Conservation (phyloP, 371 early-diverging fungal genomes). For the Thermomucor indicae-seudaticae region DNA sequence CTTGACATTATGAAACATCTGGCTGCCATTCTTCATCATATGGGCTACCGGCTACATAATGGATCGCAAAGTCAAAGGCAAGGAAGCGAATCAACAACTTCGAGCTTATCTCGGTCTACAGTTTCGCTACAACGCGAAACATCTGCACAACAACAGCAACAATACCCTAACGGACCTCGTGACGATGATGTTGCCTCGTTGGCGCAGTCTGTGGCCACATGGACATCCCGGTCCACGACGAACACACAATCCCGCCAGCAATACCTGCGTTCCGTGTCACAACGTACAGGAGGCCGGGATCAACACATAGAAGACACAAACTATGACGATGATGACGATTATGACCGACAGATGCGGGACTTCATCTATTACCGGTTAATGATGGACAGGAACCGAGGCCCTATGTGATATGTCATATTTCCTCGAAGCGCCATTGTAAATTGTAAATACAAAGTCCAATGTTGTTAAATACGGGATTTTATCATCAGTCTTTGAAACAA, state of each 20-base stretch:
- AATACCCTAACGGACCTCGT: slow-evolving; percentile 1
- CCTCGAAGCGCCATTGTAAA: no score
- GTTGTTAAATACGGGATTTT: no score
- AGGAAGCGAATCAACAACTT: background rate
- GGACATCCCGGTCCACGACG: slow-evolving; percentile 18
- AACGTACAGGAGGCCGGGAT: background rate
- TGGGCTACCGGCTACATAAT: slow-evolving; percentile 30
- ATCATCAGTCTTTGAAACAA: no score
- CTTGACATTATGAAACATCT: slow-evolving; percentile 43
- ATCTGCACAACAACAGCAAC: background rate
- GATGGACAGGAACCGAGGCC: no score
- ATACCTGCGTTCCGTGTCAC: slow-evolving; percentile 3
- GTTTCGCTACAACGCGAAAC: background rate
- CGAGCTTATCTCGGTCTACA: background rate
- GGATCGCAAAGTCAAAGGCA: background rate
- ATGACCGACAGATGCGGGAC: slow-evolving; percentile 27
- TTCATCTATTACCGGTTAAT: slow-evolving; percentile 27
- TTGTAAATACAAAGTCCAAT: no score
- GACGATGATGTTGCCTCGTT: slow-evolving; percentile 20
- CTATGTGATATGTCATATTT: no score
- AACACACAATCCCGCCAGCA: slow-evolving; percentile 2
- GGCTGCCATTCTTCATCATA: slow-evolving; percentile 38
- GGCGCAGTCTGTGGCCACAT: slow-evolving; percentile 20
- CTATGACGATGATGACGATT: slow-evolving; percentile 15
- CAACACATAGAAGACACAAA: slow-evolving; percentile 1